These are phyloP conservation scores for Penicillium crystallinum DNA, from an alignment of 495 filamentous ascomycete genomes.

Conservation along the genomic window DNA sequence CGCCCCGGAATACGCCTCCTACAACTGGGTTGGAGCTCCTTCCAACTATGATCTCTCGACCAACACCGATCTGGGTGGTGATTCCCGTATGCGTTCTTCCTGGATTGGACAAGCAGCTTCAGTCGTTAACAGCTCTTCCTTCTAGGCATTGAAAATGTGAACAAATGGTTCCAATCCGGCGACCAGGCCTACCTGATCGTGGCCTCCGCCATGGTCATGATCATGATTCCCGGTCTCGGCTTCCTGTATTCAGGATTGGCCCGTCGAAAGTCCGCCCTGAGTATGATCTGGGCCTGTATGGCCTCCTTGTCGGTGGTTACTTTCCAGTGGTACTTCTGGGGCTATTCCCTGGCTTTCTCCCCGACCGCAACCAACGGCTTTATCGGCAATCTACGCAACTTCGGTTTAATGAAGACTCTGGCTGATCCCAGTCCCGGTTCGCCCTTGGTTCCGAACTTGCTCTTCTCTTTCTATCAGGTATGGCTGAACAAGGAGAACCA, in stretches of 20 bases:
- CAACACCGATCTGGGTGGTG: constrained; percentile 62
- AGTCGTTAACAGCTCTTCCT: neutral
- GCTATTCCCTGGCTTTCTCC: constrained; percentile 67
- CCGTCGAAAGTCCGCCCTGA: constrained; percentile 60
- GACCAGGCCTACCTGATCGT: constrained; percentile 88
- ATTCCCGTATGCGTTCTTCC: constrained; percentile 64
- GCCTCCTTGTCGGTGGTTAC: constrained; percentile 58
- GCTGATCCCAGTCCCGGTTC: constrained; percentile 59
- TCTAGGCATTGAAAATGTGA: constrained; percentile 67
- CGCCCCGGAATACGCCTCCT: constrained; percentile 52
- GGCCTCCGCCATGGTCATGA: constrained; percentile 86
- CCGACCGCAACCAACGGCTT: constrained; percentile 58
- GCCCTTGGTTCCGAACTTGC: constrained; percentile 56
- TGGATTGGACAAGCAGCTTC: neutral
- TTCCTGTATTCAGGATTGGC: constrained; percentile 65
- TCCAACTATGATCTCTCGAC: constrained; percentile 67
- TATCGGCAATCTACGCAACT: constrained; percentile 61
- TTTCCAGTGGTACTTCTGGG: constrained; percentile 76
- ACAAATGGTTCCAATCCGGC: constrained; percentile 77
- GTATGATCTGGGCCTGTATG: constrained; percentile 70
- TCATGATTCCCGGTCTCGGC: constrained; percentile 77
- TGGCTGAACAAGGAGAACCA: neutral
- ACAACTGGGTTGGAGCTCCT: constrained; percentile 78
- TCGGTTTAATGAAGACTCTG: constrained; percentile 60
- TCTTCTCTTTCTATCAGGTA: constrained; percentile 69